These are phyloP conservation scores for Capsicum rhomboideum DNA, from an alignment of 257 asterid genomes.

Conservation along the genomic window DNA sequence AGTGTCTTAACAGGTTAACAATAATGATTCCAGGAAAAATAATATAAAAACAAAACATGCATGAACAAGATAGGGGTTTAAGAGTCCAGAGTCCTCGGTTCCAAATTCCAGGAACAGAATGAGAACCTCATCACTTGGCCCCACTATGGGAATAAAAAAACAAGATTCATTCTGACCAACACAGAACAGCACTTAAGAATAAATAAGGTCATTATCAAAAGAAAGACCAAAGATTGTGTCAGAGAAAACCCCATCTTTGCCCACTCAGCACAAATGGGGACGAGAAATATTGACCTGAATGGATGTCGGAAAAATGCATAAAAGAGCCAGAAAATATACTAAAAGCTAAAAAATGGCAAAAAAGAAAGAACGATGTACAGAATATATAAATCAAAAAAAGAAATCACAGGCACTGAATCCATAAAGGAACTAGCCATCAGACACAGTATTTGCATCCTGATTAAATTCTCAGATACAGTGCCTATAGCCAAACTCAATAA, in stretches of 20 bases:
- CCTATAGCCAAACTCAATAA: background rate
- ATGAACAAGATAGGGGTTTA: background rate
- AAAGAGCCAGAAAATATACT: background rate
- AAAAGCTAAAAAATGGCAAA: background rate
- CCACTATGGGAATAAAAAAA: background rate
- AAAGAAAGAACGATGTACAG: background rate
- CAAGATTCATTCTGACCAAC: background rate
- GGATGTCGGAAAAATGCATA: background rate
- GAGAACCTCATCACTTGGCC: background rate
- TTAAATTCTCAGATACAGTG: background rate
- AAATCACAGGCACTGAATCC: background rate
- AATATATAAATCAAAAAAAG: background rate
- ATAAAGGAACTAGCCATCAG: background rate
- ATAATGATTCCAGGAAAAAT: background rate
- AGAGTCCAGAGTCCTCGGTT: background rate
- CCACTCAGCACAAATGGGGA: background rate
- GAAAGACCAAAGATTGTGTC: background rate
- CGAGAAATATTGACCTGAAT: background rate
- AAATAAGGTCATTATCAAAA: background rate
- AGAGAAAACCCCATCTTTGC: background rate
- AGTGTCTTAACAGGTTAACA: background rate
- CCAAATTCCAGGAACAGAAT: background rate
- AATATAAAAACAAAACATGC: background rate
- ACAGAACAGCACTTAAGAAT: background rate
- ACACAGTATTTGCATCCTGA: background rate